phyloP scores from a whole-genome alignment of 2,329 filamentous ascomycete species.

The Geosmithia putterillii region DNA sequence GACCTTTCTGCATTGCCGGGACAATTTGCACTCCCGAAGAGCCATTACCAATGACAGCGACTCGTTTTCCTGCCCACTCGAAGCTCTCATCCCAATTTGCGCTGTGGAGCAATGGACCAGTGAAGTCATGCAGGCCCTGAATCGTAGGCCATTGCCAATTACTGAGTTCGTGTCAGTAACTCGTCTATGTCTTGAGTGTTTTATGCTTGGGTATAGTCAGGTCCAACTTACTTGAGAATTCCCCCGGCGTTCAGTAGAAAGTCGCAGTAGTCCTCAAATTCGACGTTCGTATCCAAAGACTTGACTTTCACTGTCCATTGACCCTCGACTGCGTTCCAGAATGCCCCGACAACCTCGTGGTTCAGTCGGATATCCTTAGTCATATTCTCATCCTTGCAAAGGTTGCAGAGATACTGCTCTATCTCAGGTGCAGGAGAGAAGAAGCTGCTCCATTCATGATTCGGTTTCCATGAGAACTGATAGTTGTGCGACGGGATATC shows the following conservation, averaged over 20 bases:
- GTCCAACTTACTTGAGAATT: conserved; percentile 35
- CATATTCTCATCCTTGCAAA: conserved; percentile 34
- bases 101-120: conserved; percentile 29
- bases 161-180: conserved; percentile 20
- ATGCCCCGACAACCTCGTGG: conserved; percentile 22
- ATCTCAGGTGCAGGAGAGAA: conserved; percentile 43
- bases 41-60: conserved; percentile 20
- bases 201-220: neutral
- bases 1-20: conserved; percentile 9
- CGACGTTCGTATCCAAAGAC: conserved; percentile 8
- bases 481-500: conserved; percentile 50
- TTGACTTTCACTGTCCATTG: conserved; percentile 27
- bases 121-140: conserved; percentile 29
- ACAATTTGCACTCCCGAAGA: conserved; percentile 16
- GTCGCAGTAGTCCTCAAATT: conserved; percentile 2
- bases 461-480: conserved; percentile 48
- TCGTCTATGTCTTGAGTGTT: neutral
- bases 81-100: conserved; percentile 23
- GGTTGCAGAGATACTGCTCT: conserved; percentile 31
- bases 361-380: conserved; percentile 26
- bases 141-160: conserved; percentile 32
- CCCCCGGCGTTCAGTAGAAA: conserved; percentile 36
- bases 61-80: conserved; percentile 9
- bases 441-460: conserved; percentile 45
- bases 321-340: conserved; percentile 8